Evolutionary conservation across 192 early-diverging fungal genomes (phyloP).

Genomic region (Coemansia sp.): DNA sequence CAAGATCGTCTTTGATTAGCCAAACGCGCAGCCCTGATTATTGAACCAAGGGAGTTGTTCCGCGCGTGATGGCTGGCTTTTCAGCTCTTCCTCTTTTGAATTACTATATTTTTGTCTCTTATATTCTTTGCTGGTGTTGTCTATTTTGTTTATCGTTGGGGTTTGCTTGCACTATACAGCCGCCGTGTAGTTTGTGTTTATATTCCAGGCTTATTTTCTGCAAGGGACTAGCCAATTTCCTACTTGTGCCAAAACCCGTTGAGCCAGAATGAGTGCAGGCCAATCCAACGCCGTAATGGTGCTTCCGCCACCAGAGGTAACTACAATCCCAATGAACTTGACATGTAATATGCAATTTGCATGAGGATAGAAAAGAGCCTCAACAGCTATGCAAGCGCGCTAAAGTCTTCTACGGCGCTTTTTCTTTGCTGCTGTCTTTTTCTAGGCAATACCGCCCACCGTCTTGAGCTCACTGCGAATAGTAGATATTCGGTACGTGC

Average conservation of each 20-base stretch:
- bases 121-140: neutral
- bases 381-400: neutral
- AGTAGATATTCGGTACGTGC: constrained; percentile 23
- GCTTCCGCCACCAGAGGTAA: constrained; percentile 9
- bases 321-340: neutral
- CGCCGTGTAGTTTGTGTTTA: neutral
- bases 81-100: neutral
- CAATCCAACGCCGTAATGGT: neutral
- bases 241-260: neutral
- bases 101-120: neutral
- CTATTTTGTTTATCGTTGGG: neutral
- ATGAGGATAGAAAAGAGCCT: neutral
- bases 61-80: neutral
- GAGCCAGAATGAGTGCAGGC: neutral
- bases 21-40: neutral
- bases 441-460: neutral
- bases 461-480: constrained; percentile 24
- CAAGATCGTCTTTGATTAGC: constrained; percentile 53
- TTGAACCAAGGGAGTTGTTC: neutral
- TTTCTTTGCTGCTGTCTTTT: neutral
- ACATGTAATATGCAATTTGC: neutral
- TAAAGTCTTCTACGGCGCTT: neutral
- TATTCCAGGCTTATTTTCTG: neutral
- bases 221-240: neutral
- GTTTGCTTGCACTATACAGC: neutral